These are phyloP conservation scores for Trematosphaeria pertusa DNA, from an alignment of 2,329 filamentous ascomycete species.

Conservation along the genomic window DNA sequence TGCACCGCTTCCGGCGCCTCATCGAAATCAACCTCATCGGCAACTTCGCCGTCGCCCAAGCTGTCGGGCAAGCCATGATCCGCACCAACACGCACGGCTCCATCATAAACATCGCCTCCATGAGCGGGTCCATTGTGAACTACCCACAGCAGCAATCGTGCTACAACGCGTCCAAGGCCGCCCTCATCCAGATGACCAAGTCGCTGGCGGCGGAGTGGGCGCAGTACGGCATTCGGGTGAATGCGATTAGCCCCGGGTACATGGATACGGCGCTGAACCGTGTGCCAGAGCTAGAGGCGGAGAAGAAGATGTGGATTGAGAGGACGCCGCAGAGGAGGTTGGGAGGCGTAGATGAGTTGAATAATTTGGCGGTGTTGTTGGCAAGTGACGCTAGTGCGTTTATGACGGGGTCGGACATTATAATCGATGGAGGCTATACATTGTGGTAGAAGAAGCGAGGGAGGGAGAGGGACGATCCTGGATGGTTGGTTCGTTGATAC, in stretches of 20 bases:
- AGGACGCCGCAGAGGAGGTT: slow-evolving; percentile 77
- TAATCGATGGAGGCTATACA: slow-evolving; percentile 61
- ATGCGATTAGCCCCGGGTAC: slow-evolving; percentile 81
- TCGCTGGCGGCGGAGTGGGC: slow-evolving; percentile 83
- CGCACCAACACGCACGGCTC: slow-evolving; percentile 70
- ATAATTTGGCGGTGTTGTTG: slow-evolving; percentile 78
- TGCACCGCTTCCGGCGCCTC: slow-evolving; percentile 76
- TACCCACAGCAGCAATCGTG: slow-evolving; percentile 76
- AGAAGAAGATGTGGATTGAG: slow-evolving; percentile 82
- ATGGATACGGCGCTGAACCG: slow-evolving; percentile 85
- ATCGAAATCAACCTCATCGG: slow-evolving; percentile 84
- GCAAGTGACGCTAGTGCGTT: slow-evolving; percentile 75
- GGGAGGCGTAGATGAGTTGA: slow-evolving; percentile 76
- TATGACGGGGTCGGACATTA: slow-evolving; percentile 71
- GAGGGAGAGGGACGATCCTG: too few relatives aligned
- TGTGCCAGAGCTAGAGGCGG: slow-evolving; percentile 76
- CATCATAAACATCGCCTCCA: slow-evolving; percentile 78
- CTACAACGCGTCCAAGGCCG: slow-evolving; percentile 86
- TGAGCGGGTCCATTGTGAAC: slow-evolving; percentile 54
- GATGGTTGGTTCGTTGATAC: too few relatives aligned
- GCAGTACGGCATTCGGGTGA: slow-evolving; percentile 77
- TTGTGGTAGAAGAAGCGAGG: not conserved
- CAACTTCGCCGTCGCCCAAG: slow-evolving; percentile 76
- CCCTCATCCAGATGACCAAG: slow-evolving; percentile 78
- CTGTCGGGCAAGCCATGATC: slow-evolving; percentile 66